Evolutionary conservation across 163 green algal genomes (phyloP).

Genomic region (Scenedesmus sp.): DNA sequence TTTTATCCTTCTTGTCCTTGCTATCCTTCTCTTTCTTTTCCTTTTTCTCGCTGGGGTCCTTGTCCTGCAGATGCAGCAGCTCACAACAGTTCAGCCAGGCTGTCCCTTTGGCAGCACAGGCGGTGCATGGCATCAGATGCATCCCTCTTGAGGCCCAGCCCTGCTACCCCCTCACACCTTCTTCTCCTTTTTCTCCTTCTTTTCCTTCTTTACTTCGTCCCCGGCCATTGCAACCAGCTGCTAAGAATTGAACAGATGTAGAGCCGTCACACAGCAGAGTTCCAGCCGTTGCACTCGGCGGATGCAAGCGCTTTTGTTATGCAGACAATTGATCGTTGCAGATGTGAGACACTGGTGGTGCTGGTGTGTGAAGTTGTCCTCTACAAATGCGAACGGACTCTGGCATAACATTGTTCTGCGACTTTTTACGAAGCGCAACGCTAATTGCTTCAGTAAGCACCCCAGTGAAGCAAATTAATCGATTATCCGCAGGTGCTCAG

Average conservation of each 20-base stretch:
- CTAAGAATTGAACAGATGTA: background rate
- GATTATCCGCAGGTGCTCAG: background rate
- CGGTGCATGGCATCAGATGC: background rate
- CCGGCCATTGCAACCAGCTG: slow-evolving; percentile 28
- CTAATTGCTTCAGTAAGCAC: too few species aligned
- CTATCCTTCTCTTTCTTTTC: slow-evolving; percentile 72
- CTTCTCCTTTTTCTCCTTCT: slow-evolving; percentile 57
- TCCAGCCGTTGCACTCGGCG: background rate
- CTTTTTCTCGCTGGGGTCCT: slow-evolving; percentile 57
- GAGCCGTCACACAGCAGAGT: slow-evolving; percentile 9
- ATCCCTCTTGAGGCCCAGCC: background rate
- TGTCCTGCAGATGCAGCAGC: slow-evolving; percentile 52
- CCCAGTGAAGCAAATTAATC: background rate
- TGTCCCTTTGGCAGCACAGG: background rate
- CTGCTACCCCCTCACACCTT: slow-evolving; percentile 28
- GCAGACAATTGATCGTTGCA: background rate
- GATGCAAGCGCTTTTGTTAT: background rate
- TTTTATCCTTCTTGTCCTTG: slow-evolving; percentile 53
- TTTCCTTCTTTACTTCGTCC: slow-evolving; percentile 59
- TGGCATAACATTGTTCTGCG: background rate
- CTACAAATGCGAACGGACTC: background rate
- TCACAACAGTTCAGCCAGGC: background rate
- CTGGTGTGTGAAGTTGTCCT: background rate
- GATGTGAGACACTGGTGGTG: background rate
- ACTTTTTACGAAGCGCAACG: background rate